A percentile compares a stretch with the other conserved stretches of the same genome.
Conservation (phyloP, 2,329 filamentous ascomycete genomes). For the Cryphonectria japonica region DNA sequence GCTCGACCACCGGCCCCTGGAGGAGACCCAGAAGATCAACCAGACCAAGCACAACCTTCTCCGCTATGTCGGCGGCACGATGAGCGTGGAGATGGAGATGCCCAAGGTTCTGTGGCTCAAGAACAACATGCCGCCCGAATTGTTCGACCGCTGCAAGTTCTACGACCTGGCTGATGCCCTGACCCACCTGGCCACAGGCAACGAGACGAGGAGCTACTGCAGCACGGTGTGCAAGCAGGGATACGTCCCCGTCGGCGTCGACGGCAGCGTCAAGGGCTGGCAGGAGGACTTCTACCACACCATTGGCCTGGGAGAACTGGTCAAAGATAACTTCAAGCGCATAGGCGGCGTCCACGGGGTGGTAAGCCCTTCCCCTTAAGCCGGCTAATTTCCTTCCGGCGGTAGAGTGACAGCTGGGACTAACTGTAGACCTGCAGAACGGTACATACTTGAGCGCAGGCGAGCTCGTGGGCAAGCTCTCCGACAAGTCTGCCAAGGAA, state of each 20-base stretch:
- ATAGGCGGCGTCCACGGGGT: slow-evolving; percentile 94
- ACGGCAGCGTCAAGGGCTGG: slow-evolving; percentile 97
- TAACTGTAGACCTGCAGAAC: slow-evolving; percentile 62
- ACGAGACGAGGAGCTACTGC: slow-evolving; percentile 90
- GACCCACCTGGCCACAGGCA: slow-evolving; percentile 91
- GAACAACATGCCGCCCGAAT: slow-evolving; percentile 92
- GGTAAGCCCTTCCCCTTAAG: slow-evolving; percentile 67
- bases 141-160: slow-evolving; percentile 94
- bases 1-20: slow-evolving; percentile 91
- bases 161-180: slow-evolving; percentile 93
- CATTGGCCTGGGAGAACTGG: slow-evolving; percentile 85
- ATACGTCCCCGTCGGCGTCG: slow-evolving; percentile 93
- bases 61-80: slow-evolving; percentile 94
- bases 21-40: slow-evolving; percentile 93
- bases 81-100: slow-evolving; percentile 99
- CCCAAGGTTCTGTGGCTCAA: slow-evolving; percentile 98
- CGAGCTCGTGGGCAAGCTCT: slow-evolving; percentile 84
- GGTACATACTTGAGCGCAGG: slow-evolving; percentile 90
- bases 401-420: slow-evolving; percentile 25
- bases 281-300: slow-evolving; percentile 89
- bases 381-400: slow-evolving; percentile 30
- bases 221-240: slow-evolving; percentile 98
- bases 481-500: slow-evolving; percentile 79
- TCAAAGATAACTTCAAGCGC: slow-evolving; percentile 84
- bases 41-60: slow-evolving; percentile 88